phyloP scores from a whole-genome alignment of 2,329 filamentous ascomycete genomes.

The Trichoderma sp. region DNA sequence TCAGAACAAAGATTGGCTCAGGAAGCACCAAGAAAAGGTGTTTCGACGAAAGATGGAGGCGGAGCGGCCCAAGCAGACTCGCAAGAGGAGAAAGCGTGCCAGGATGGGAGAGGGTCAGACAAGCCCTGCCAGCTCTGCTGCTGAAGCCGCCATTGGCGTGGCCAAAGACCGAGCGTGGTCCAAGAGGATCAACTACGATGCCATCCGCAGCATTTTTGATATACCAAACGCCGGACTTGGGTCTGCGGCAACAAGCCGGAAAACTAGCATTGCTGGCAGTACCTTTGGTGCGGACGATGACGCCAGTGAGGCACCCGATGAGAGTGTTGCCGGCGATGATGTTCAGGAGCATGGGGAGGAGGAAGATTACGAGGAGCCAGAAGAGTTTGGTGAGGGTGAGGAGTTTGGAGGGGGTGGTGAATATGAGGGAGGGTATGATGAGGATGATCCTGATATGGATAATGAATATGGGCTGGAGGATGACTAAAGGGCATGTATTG shows the following conservation, averaged over 20 bases:
- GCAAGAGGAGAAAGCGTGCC: constrained; percentile 53
- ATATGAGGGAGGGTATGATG: constrained; percentile 36
- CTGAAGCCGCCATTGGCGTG: constrained; percentile 66
- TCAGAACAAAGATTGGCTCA: constrained; percentile 90
- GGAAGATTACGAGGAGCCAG: constrained; percentile 37
- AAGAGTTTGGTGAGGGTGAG: constrained; percentile 31
- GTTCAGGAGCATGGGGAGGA: constrained; percentile 35
- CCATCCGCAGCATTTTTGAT: constrained; percentile 57
- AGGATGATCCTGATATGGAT: constrained; percentile 39
- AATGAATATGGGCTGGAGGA: constrained; percentile 36
- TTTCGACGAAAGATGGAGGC: constrained; percentile 68
- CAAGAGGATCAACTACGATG: constrained; percentile 72
- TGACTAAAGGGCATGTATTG: constrained; percentile 16
- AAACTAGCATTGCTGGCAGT: constrained; percentile 39
- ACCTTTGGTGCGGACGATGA: constrained; percentile 37
- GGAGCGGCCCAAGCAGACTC: constrained; percentile 54
- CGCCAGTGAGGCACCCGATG: constrained; percentile 34
- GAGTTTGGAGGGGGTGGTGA: constrained; percentile 36
- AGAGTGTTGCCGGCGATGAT: constrained; percentile 37
- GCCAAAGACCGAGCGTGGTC: constrained; percentile 67
- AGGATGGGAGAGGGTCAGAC: constrained; percentile 63
- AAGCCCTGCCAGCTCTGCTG: constrained; percentile 63
- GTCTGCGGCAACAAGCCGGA: constrained; percentile 49
- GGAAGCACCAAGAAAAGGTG: constrained; percentile 78
- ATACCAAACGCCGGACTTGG: constrained; percentile 45